These are phyloP conservation scores for Penicillium psychrosexuale DNA, from an alignment of 2,329 filamentous ascomycete genomes.

Conservation along the genomic window DNA sequence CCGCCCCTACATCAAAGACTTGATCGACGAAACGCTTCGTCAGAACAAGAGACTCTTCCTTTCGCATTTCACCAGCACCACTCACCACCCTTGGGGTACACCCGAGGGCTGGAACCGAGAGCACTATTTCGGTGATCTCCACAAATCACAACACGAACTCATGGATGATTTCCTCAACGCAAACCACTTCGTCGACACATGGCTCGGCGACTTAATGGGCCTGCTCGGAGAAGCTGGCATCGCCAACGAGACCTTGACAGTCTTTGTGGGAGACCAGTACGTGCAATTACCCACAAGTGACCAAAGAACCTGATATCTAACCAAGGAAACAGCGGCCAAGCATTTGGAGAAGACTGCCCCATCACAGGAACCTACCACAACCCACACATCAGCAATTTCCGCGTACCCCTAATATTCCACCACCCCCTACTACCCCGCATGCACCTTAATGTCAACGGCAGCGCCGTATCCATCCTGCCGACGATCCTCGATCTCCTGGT, in stretches of 20 bases:
- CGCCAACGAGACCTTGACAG: slow-evolving; percentile 21
- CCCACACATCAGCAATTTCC: slow-evolving; percentile 22
- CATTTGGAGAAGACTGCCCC: slow-evolving; percentile 18
- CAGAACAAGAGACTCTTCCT: slow-evolving; percentile 30
- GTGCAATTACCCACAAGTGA: not conserved
- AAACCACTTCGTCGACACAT: slow-evolving; percentile 14
- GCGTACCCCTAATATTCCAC: slow-evolving; percentile 22
- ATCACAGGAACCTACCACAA: slow-evolving; percentile 28
- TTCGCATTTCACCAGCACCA: slow-evolving; percentile 34
- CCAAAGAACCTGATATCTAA: not conserved
- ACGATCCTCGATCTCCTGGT: slow-evolving; percentile 48
- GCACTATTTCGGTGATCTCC: slow-evolving; percentile 1
- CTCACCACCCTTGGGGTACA: slow-evolving; percentile 44
- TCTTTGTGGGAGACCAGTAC: slow-evolving; percentile 25
- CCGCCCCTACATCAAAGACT: slow-evolving; percentile 37
- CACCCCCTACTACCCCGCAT: slow-evolving; percentile 28
- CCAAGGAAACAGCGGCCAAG: slow-evolving; percentile 14
- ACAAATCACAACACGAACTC: slow-evolving; percentile 7
- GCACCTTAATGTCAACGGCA: slow-evolving; percentile 27
- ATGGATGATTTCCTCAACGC: slow-evolving; percentile 23
- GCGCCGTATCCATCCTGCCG: slow-evolving; percentile 32
- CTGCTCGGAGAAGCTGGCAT: slow-evolving; percentile 20
- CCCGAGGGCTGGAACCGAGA: slow-evolving; percentile 4
- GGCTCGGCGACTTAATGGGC: slow-evolving; percentile 11
- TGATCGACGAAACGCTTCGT: slow-evolving; percentile 31